Percentiles rank a stretch among this genome's conserved stretches.
These are phyloP conservation scores for Scheffersomyces segobiensis DNA, from an alignment of 1,139 yeast species.

Conservation along the genomic window DNA sequence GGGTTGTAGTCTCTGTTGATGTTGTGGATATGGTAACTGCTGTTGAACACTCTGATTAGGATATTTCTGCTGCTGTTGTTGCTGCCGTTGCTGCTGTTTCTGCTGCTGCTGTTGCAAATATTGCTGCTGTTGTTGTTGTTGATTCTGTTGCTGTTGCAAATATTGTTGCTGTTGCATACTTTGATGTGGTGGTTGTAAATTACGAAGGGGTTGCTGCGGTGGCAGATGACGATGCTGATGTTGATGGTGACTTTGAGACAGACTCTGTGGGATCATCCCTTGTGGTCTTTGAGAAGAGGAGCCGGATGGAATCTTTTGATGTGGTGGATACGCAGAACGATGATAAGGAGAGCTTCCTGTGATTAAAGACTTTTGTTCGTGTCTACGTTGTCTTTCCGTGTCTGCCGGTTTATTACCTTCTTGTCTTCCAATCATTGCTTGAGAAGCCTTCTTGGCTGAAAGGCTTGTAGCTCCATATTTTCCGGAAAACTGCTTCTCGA, in stretches of 20 bases:
- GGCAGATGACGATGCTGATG: slow-evolving; percentile 1
- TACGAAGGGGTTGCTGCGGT: background rate
- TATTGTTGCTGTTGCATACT: background rate
- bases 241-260: slow-evolving; percentile 4
- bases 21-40: background rate
- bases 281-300: background rate
- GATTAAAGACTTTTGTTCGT: background rate
- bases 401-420: background rate
- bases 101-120: background rate
- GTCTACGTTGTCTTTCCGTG: background rate
- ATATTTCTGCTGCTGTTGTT: slow-evolving; percentile 2
- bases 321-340: background rate
- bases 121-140: background rate
- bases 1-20: slow-evolving; percentile 10
- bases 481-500: background rate
- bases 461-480: background rate
- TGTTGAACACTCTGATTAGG: background rate
- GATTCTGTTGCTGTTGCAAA: background rate
- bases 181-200: slow-evolving; percentile 1
- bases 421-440: background rate
- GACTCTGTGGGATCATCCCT: background rate
- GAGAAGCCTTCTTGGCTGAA: background rate
- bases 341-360: background rate
- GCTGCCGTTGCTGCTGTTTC: slow-evolving; percentile 4
- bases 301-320: background rate